Base-by-base conservation (phyloP, 108 stramenopile genomes). In the Bacterosira constricta region DNA sequence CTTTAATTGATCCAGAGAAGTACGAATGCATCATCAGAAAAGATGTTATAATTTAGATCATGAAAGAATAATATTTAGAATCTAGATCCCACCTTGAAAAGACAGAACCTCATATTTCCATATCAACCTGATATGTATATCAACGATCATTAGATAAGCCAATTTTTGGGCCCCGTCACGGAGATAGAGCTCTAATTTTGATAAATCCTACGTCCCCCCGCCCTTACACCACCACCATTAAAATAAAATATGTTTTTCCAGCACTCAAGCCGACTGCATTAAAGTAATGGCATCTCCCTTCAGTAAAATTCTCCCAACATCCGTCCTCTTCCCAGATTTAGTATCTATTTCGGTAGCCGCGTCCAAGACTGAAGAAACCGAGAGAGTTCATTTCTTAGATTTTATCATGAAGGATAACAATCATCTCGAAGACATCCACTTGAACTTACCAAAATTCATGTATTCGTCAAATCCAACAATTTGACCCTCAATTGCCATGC, bases 201-300 rank as follows among this genome's bases (percentile, higher is more conserved):
- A 45, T 26, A 39, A 20, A 46, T 38, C 25, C 25, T n/a, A 18
- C 63, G 23, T 64, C 6, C 8, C 18, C 25, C 29, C 6, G 13
- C 18, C 38, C 54, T 59, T 15, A 60, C 4, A 6, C 30, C 62
- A 66, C 15, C 47, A 35, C 21, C 29, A n/a, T n/a, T n/a, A n/a
- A n/a, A n/a, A n/a, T n/a, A n/a, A n/a, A n/a, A n/a, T n/a, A n/a
- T n/a, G n/a, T n/a, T n/a, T n/a, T n/a, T n/a, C n/a, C n/a, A n/a
- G n/a, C n/a, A 21, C 17, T 78, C 25, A 69, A n/a, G 91, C 92
- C 57, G 88, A 81, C 79, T 98, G 98, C 70, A 99, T 77, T 58
- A 98, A 73, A 9, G 99, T 99, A 72, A 99, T 97, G 41, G 91
- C 80, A 86, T 99, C 99, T 17, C 99, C 99, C 87, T 99, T 99